Base-by-base conservation (phyloP, 1,139 yeast genomes). In the Debaryomyces sp. region DNA sequence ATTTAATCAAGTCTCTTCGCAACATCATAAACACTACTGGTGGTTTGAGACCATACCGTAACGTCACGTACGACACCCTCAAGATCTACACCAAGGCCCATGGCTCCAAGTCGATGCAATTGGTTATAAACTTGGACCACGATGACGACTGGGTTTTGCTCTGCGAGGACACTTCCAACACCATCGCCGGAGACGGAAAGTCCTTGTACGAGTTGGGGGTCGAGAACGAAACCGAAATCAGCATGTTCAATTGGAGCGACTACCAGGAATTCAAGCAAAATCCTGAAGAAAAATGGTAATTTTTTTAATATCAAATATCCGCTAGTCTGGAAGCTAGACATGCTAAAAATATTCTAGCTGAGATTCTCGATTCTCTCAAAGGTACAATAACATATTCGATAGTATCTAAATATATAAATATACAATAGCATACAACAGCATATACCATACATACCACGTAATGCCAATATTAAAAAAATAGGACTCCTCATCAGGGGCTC, bases 1-100 rank as follows among this genome's bases (percentile, higher is more conserved):
- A 84, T 56, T 70, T 94, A 27, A 75, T 87, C 35, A 80, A 77
- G 17, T 57, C 58, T 42, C 66, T 83, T 10, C 54, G 65, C 18
- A 56, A 71, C 29, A 77, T 77, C 33, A 86, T 91, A 50, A 74
- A 80, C 46, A 78, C 86, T 5, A 79, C 84, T 7, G 90, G 96
- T 1, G 83, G 81, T 0, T 81, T 85, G 54, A 78, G 97, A 59
- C 96, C 98, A 1, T 92, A 84, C 66, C 78, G 97, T 59, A 87
- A 78, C 53, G 88, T 89, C n/a, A 74, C 73, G 1, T 86, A 84
- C 58, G 89, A 94, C 61, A 75, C 95, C 0, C 64, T 94, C 52
- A 94, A 95, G 68, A 78, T 94, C 15, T 94, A 94, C 68, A 88
- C 97, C 33, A 90, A 89, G 63, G 98, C 99, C 0, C 98, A 94